Evolutionary conservation across 192 early-diverging fungal genomes (phyloP).

Genomic region (Coemansia erecta): DNA sequence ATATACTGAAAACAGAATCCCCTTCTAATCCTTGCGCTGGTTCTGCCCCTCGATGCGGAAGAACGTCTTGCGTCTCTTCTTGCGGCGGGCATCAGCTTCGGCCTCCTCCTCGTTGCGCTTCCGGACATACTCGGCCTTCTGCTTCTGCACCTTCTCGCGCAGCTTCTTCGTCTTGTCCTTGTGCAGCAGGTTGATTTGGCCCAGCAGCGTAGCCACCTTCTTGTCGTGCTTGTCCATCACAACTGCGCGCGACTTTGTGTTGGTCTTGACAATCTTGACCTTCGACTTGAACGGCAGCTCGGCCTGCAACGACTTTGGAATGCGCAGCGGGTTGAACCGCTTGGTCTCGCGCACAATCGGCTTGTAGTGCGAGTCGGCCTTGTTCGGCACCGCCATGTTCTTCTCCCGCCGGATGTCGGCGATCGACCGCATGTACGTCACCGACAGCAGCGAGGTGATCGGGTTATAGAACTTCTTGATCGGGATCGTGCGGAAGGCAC

Average conservation of each 20-base stretch:
- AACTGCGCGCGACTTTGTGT: conserved; percentile 65
- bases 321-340: conserved; percentile 76
- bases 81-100: conserved; percentile 57
- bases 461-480: conserved; percentile 98
- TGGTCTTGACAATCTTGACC: conserved; percentile 63
- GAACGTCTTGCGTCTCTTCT: conserved; percentile 67
- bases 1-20: background rate
- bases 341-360: conserved; percentile 73
- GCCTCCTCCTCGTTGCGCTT: conserved; percentile 55
- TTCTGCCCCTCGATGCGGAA: conserved; percentile 65
- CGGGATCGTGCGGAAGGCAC: conserved; percentile 95
- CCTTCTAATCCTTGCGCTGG: conserved; percentile 9
- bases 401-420: conserved; percentile 79
- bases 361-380: conserved; percentile 87
- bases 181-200: conserved; percentile 67
- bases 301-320: conserved; percentile 79
- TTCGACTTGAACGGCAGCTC: conserved; percentile 87
- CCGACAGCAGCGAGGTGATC: conserved; percentile 87
- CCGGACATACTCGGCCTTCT: conserved; percentile 51
- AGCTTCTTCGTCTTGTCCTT: conserved; percentile 78
- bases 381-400: conserved; percentile 63
- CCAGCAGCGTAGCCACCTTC: conserved; percentile 79
- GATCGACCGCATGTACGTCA: conserved; percentile 86
- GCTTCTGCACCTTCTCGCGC: conserved; percentile 58
- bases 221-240: conserved; percentile 89